Evolutionary conservation across 108 stramenopile species (phyloP), one percentile per base, ranked within the genome.

Genomic region (Fragilaria radians): DNA sequence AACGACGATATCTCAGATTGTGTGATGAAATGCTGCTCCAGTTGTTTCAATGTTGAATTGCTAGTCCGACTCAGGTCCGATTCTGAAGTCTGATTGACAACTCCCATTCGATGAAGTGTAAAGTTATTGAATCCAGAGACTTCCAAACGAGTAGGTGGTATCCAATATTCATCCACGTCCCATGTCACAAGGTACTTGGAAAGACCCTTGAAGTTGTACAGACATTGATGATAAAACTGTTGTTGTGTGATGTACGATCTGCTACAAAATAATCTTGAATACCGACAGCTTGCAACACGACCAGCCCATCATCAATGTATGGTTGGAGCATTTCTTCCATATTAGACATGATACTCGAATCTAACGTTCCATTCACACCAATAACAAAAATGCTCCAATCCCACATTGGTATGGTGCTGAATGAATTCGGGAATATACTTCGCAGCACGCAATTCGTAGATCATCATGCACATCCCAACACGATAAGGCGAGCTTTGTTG

Each of bases 81-180:
- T n/a, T 42, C 58, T 46, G 11, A 19, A 9, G 4, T 42, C 58
- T 46, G 11, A 19, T 42, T 14, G 11, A 14, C 36, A 42, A 42
- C 7, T 42, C 11, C 36, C 14, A 42, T 14, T 14, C 7, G 7
- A 14, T 14, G 11, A 42, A 11, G 14, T 14, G 7, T 42, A 14
- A 42, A 42, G 14, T 14, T 42, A 14, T 42, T 42, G 11, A 11
- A 11, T 7, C 36, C 36, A 14, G 36, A 11, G 14, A 42, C 14
- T 42, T 42, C 36, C 36, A 42, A 42, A 4, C 23, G 46, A 9
- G 5, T 9, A 19, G 64, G 64, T 27, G 62, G 62, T 21, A 65
- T 24, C 64, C 64, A 70, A 24, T 55, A 72, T 29, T 72, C 71
- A 54, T 72, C 71, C 22, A 66, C 9, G 49, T 72, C 71, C 65